These are phyloP conservation scores for Blastobotrys mokoenaii DNA, from an alignment of 805 yeast species.

Conservation along the genomic window DNA sequence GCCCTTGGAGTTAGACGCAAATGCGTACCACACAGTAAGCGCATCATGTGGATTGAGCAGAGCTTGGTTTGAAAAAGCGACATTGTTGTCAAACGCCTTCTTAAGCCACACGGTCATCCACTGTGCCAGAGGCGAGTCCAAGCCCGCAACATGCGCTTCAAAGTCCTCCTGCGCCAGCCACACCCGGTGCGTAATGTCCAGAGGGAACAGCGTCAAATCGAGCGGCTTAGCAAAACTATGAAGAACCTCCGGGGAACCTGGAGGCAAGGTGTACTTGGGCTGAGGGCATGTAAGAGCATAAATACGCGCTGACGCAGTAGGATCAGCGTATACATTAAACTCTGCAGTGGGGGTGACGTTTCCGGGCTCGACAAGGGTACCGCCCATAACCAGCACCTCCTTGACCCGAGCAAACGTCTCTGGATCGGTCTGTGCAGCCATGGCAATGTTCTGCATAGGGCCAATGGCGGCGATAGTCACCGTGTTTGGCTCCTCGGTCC, in stretches of 20 bases:
- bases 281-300: constrained; percentile 26
- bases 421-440: constrained; percentile 33
- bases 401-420: constrained; percentile 28
- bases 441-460: constrained; percentile 34
- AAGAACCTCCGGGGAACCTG: constrained; percentile 14
- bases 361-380: constrained; percentile 29
- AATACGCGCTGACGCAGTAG: constrained; percentile 33
- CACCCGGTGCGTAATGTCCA: constrained; percentile 32
- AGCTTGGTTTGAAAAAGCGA: not conserved
- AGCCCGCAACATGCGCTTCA: constrained; percentile 10
- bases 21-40: constrained; percentile 30
- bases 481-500: constrained; percentile 27
- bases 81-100: constrained; percentile 19
- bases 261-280: constrained; percentile 27
- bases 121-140: constrained; percentile 25
- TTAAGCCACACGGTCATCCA: constrained; percentile 31
- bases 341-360: constrained; percentile 36
- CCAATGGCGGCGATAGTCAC: constrained; percentile 34
- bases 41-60: constrained; percentile 31
- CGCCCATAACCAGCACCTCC: constrained; percentile 34
- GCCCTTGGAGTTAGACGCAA: constrained; percentile 11
- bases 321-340: constrained; percentile 35
- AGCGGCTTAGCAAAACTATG: constrained; percentile 18
- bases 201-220: constrained; percentile 29
- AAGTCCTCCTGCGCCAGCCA: constrained; percentile 17